A percentile compares a stretch with the other conserved stretches of the same genome.
phyloP scores from a whole-genome alignment of 306 rosid genomes.

The Pyrus bretschneideri region DNA sequence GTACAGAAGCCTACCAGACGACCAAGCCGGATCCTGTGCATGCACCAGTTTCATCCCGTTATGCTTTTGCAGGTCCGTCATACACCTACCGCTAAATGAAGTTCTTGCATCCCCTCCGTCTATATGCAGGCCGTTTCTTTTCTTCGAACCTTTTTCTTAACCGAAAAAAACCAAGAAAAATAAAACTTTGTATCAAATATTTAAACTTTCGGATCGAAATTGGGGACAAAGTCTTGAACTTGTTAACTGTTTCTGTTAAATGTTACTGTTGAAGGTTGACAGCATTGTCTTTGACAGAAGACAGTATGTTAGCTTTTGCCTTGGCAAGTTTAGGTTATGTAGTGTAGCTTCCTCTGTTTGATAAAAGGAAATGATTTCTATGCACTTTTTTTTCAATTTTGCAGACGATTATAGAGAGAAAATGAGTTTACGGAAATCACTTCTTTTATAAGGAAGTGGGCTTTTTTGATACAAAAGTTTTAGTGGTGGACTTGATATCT shows the following conservation, averaged over 20 bases:
- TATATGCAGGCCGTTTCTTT: neutral
- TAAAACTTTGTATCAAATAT: neutral
- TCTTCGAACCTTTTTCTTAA: neutral
- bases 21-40: slow-evolving; percentile 23
- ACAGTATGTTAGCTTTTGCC: no score
- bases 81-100: slow-evolving; percentile 33
- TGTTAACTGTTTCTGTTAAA: neutral
- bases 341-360: no score
- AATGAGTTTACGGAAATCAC: no score
- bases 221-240: neutral
- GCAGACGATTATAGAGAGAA: no score
- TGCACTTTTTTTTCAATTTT: no score
- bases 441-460: no score
- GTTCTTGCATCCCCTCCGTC: neutral
- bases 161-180: neutral
- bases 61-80: slow-evolving; percentile 58
- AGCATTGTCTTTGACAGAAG: no score
- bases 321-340: no score
- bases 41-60: slow-evolving; percentile 55
- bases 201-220: neutral
- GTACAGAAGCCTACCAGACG: slow-evolving; percentile 18
- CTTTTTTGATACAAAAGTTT: no score
- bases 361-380: no score
- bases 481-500: no score
- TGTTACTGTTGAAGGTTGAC: no score